Conservation (phyloP, 2,329 filamentous ascomycete genomes). For the Periconia macrospinosa region DNA sequence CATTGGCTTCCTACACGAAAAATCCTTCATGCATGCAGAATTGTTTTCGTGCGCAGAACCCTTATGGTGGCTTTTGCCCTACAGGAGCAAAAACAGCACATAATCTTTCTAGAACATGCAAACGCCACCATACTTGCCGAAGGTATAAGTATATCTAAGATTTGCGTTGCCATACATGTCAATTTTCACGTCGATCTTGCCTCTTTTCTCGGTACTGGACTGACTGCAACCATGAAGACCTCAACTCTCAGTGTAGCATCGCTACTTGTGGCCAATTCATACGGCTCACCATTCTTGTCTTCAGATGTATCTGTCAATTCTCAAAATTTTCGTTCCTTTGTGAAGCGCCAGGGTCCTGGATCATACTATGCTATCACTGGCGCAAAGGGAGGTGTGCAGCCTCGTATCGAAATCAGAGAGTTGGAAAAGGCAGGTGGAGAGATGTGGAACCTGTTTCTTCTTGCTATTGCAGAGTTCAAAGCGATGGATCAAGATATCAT, state of each 20-base stretch:
- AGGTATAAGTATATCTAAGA: not conserved
- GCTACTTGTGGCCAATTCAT: conserved; percentile 5
- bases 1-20: not conserved
- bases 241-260: conserved; percentile 6
- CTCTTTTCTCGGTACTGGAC: not conserved
- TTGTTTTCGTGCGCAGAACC: not conserved
- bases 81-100: not conserved
- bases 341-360: conserved; percentile 12
- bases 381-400: conserved; percentile 25
- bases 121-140: not conserved
- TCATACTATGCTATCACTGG: conserved; percentile 25
- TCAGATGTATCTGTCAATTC: not conserved
- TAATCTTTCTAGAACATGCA: not conserved
- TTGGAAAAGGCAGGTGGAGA: conserved; percentile 59
- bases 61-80: conserved; percentile 2
- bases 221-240: conserved; percentile 7
- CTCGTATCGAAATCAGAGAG: conserved; percentile 66
- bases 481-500: conserved; percentile 62
- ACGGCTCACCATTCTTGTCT: conserved; percentile 8
- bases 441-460: conserved; percentile 73
- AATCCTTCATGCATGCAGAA: not conserved
- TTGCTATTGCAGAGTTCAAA: conserved; percentile 72
- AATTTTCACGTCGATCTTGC: not conserved
- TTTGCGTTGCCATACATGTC: not conserved
- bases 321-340: not conserved